phyloP scores from a whole-genome alignment of 2,329 filamentous ascomycete species.

The Penicillium digitatum region DNA sequence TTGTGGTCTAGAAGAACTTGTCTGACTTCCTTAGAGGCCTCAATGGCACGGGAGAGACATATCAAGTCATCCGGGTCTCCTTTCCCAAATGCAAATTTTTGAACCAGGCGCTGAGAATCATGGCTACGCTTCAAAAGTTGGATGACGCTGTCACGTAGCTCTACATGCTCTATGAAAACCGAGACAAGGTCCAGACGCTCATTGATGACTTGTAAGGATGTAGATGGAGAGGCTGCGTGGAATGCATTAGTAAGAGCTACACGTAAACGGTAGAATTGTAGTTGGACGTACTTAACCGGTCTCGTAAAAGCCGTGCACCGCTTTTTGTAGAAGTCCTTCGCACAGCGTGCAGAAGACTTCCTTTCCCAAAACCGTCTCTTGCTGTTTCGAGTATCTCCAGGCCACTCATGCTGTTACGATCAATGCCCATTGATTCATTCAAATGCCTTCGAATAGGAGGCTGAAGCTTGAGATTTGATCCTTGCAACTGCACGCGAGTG shows the following conservation, averaged over 20 bases:
- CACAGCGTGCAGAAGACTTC: constrained; percentile 85
- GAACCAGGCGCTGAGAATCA: constrained; percentile 83
- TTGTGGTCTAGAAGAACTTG: constrained; percentile 28
- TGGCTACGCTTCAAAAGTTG: constrained; percentile 68
- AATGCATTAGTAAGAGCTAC: constrained; percentile 12
- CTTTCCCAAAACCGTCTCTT: constrained; percentile 70
- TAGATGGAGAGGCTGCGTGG: constrained; percentile 68
- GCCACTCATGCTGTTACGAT: constrained; percentile 84
- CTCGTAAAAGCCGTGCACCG: constrained; percentile 75
- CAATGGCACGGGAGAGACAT: constrained; percentile 74
- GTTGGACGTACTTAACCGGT: constrained; percentile 65
- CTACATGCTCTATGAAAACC: constrained; percentile 62
- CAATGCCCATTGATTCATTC: constrained; percentile 79
- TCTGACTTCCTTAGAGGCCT: constrained; percentile 64
- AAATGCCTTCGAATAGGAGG: constrained; percentile 71
- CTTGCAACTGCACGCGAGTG: constrained; percentile 72
- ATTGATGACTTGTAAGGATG: constrained; percentile 75
- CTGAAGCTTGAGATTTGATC: constrained; percentile 74
- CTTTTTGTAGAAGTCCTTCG: constrained; percentile 87
- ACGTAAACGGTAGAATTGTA: not conserved
- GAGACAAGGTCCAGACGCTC: constrained; percentile 76
- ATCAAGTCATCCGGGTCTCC: constrained; percentile 91
- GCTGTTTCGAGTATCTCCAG: constrained; percentile 86
- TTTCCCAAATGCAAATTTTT: constrained; percentile 87
- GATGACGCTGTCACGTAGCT: constrained; percentile 66